These are phyloP conservation scores for Lachnellula cervina DNA, from an alignment of 2,329 filamentous ascomycete genomes.

Conservation along the genomic window DNA sequence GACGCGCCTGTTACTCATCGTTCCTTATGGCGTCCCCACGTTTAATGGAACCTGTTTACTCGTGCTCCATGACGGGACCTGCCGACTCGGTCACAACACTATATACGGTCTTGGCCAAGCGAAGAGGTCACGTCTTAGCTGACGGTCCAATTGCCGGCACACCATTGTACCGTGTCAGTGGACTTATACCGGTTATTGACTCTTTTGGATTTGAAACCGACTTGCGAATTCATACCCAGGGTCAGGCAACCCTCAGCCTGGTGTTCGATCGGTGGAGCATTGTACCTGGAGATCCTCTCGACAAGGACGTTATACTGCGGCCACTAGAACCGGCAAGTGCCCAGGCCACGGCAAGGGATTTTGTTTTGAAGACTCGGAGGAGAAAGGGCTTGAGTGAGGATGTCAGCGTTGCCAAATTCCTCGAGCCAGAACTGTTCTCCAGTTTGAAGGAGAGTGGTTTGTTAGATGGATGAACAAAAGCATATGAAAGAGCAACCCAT, in stretches of 20 bases:
- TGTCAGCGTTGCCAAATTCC: constrained; percentile 90
- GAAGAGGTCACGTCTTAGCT: constrained; percentile 88
- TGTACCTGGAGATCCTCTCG: constrained; percentile 90
- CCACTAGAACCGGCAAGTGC: constrained; percentile 83
- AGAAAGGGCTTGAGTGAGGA: constrained; percentile 94
- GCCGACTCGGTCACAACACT: constrained; percentile 82
- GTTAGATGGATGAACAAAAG: constrained; percentile 52
- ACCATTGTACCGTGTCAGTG: constrained; percentile 85
- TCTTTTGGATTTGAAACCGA: constrained; percentile 98
- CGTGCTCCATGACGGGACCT: constrained; percentile 86
- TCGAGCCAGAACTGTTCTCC: constrained; percentile 90
- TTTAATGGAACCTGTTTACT: constrained; percentile 94
- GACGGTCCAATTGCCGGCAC: constrained; percentile 93
- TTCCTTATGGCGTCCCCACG: constrained; percentile 96
- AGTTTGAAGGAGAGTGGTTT: constrained; percentile 85
- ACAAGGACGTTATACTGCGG: constrained; percentile 75
- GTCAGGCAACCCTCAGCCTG: constrained; percentile 81
- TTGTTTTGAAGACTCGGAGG: constrained; percentile 90
- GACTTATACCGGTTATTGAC: constrained; percentile 92
- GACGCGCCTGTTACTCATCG: constrained; percentile 88
- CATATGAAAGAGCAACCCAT: constrained; percentile 3
- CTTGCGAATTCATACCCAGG: constrained; percentile 90
- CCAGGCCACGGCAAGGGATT: constrained; percentile 88
- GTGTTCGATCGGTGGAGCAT: constrained; percentile 96
- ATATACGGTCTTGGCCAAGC: constrained; percentile 85